Evolutionary conservation across 2,329 filamentous ascomycete genomes (phyloP).

Genomic region (Lasiodiplodia hormozganensis): DNA sequence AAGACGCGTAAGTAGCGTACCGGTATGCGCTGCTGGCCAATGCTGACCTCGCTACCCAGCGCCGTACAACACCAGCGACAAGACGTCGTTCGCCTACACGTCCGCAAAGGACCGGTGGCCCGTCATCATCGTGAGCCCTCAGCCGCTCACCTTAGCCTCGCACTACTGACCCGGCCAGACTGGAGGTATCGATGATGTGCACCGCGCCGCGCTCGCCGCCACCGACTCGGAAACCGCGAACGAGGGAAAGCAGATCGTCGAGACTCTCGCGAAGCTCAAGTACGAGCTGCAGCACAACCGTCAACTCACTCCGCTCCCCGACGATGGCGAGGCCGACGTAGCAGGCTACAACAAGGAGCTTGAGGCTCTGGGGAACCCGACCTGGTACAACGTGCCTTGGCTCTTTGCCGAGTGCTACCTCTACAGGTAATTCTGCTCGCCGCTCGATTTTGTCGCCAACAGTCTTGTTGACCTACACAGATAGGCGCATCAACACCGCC

Average conservation of each 20-base stretch:
- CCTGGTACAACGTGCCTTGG: constrained; percentile 88
- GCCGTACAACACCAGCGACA: constrained; percentile 79
- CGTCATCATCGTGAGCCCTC: constrained; percentile 77
- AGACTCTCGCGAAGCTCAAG: constrained; percentile 81
- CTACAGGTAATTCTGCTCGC: constrained; percentile 65
- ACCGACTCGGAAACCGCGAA: constrained; percentile 69
- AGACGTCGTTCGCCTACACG: constrained; percentile 82
- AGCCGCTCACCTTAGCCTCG: not conserved
- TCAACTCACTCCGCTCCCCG: constrained; percentile 72
- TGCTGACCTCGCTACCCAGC: constrained; percentile 56
- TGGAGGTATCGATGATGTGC: constrained; percentile 91
- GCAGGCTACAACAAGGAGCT: constrained; percentile 86
- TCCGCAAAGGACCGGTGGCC: constrained; percentile 92
- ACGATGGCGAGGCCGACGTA: constrained; percentile 81
- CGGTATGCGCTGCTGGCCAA: constrained; percentile 28
- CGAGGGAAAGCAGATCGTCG: constrained; percentile 87
- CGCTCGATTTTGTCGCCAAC: not conserved
- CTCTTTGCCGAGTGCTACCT: constrained; percentile 94
- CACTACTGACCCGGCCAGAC: constrained; percentile 63
- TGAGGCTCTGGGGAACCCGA: constrained; percentile 72
- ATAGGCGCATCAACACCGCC: constrained; percentile 77
- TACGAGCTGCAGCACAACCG: constrained; percentile 95
- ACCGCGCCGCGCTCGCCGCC: constrained; percentile 70
- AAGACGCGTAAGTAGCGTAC: constrained; percentile 67
- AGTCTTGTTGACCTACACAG: constrained; percentile 37